Percentiles rank a stretch among this genome's conserved stretches.
Evolutionary conservation across 2,329 filamentous ascomycete species (phyloP).

Genomic region (Xylariaceae sp.): DNA sequence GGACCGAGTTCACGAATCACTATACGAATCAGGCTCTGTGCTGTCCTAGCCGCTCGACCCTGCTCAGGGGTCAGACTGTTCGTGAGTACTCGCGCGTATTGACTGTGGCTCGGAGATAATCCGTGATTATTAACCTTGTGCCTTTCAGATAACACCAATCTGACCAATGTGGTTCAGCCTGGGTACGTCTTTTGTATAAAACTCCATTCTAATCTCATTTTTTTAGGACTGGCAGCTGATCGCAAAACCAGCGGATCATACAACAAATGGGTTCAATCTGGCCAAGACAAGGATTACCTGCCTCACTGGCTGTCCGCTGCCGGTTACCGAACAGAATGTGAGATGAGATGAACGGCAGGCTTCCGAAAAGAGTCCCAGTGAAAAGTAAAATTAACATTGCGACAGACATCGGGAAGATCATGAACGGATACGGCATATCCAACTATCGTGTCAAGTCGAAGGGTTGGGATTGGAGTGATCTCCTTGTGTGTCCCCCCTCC

Average conservation of each 20-base stretch:
- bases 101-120: not conserved
- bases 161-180: conserved; percentile 22
- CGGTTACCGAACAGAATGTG: conserved; percentile 41
- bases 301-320: conserved; percentile 39
- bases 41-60: conserved; percentile 24
- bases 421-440: conserved; percentile 37
- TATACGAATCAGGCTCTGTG: conserved; percentile 25
- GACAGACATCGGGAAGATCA: conserved; percentile 36
- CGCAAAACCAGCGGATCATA: conserved; percentile 28
- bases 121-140: too few relatives aligned
- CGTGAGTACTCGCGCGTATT: conserved; percentile 6
- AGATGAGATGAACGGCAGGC: too few relatives aligned
- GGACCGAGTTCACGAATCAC: conserved; percentile 23
- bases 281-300: conserved; percentile 38
- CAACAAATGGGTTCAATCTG: conserved; percentile 38
- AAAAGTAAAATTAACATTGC: not conserved
- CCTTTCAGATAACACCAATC: conserved; percentile 28
- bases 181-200: conserved; percentile 2
- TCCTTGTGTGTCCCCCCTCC: conserved; percentile 10
- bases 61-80: conserved; percentile 22
- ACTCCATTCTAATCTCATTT: not conserved
- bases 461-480: conserved; percentile 24
- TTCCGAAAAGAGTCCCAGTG: too few relatives aligned
- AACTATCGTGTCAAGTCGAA: conserved; percentile 35
- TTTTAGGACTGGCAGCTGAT: not conserved